Percentiles rank a stretch among this genome's conserved stretches.
phyloP scores from a whole-genome alignment of 305 asterid species.

The Ajuga reptans region DNA sequence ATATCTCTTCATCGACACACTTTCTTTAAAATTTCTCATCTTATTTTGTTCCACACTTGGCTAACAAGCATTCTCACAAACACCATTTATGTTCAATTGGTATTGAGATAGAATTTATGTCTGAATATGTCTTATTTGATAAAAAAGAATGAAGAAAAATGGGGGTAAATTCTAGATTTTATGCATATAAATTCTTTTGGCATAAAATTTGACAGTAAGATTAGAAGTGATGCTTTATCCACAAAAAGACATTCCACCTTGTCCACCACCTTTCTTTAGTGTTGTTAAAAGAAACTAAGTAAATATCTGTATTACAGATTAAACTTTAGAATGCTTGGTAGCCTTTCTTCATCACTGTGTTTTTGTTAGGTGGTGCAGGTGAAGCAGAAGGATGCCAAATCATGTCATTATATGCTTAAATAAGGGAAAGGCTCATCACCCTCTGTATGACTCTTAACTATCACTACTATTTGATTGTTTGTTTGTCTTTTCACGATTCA shows the following conservation, averaged over 20 bases:
- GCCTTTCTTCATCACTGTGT: constrained; percentile 29
- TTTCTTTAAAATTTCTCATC: neutral
- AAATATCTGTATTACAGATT: neutral
- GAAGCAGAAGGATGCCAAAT: constrained; percentile 8
- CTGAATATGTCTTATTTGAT: too few species aligned
- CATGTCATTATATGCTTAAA: constrained; percentile 8
- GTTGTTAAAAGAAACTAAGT: constrained; percentile 6
- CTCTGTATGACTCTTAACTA: neutral
- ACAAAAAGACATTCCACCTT: constrained; percentile 32
- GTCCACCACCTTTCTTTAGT: constrained; percentile 28
- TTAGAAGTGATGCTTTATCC: constrained; percentile 24
- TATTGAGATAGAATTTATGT: too few species aligned
- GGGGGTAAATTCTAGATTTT: neutral
- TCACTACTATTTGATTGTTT: neutral
- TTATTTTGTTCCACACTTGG: too few species aligned
- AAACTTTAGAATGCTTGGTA: constrained; percentile 31
- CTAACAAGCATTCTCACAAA: too few species aligned
- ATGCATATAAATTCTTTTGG: neutral
- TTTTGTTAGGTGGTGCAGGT: constrained; percentile 29
- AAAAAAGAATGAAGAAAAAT: neutral
- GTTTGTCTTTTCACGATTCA: too few species aligned
- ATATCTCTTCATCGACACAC: neutral
- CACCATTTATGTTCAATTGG: too few species aligned
- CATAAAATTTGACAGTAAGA: constrained; percentile 28
- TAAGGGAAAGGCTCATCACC: neutral